These are phyloP conservation scores for Lepidium didymum DNA, from an alignment of 345 rosid species.

Conservation along the genomic window DNA sequence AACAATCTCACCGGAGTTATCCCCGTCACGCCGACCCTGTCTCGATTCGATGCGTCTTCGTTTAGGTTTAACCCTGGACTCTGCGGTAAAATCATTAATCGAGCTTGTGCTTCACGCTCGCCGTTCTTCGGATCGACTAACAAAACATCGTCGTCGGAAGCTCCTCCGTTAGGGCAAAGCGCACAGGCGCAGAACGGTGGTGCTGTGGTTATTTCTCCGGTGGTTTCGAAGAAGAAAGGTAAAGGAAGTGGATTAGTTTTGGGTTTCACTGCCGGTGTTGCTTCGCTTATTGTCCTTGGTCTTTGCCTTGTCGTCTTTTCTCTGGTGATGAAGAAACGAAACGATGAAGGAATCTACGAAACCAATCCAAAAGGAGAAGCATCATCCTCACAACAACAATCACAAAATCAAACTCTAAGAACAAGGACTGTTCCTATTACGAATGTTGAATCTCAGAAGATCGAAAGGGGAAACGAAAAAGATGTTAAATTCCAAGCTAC, in stretches of 20 bases:
- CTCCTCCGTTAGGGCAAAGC: slow-evolving; percentile 63
- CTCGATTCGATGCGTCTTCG: slow-evolving; percentile 53
- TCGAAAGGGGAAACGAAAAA: background rate
- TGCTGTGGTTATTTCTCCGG: slow-evolving; percentile 33
- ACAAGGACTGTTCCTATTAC: slow-evolving; percentile 7
- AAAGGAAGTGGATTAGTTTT: slow-evolving; percentile 33
- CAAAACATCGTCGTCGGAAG: slow-evolving; percentile 33
- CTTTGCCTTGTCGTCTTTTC: slow-evolving; percentile 39
- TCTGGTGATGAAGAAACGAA: slow-evolving; percentile 31
- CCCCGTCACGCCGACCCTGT: slow-evolving; percentile 58
- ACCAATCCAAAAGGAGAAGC: slow-evolving; percentile 24
- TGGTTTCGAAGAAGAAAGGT: slow-evolving; percentile 39
- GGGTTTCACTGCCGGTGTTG: slow-evolving; percentile 44
- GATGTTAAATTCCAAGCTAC: slow-evolving; percentile 20
- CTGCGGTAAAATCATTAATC: slow-evolving; percentile 72
- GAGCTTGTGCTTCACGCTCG: slow-evolving; percentile 46
- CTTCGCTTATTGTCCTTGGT: slow-evolving; percentile 37
- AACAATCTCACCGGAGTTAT: slow-evolving; percentile 69
- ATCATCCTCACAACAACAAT: background rate
- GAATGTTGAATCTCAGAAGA: slow-evolving; percentile 2
- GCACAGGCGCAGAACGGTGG: slow-evolving; percentile 48
- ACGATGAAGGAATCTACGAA: slow-evolving; percentile 20
- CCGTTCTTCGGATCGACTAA: slow-evolving; percentile 53
- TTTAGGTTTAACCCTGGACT: slow-evolving; percentile 58
- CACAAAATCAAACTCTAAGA: slow-evolving; percentile 7